These are phyloP conservation scores for Macrophomina pseudophaseolina DNA, from an alignment of 2,329 filamentous ascomycete species.

Conservation along the genomic window DNA sequence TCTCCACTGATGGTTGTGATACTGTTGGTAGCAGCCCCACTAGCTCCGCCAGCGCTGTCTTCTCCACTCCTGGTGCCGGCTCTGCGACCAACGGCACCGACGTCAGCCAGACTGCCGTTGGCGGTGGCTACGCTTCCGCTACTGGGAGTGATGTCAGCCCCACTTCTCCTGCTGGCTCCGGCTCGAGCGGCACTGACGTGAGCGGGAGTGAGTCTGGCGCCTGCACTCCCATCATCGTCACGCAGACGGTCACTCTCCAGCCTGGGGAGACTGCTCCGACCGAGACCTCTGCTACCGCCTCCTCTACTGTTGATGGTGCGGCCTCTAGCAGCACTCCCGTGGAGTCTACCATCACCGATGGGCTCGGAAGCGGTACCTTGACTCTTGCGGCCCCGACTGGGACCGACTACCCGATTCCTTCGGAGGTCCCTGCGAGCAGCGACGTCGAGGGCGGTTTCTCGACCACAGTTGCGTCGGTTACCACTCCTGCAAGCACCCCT, in stretches of 20 bases:
- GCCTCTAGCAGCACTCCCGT: constrained; percentile 7
- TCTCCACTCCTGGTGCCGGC: not conserved
- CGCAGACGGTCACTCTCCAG: constrained; percentile 12
- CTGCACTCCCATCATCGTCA: constrained; percentile 6
- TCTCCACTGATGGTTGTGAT: not conserved
- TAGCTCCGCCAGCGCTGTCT: not conserved
- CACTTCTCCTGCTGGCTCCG: not conserved
- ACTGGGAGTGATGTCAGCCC: not conserved
- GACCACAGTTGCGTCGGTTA: constrained; percentile 2
- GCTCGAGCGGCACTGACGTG: constrained; percentile 5
- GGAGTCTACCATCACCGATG: not conserved
- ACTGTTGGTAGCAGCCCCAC: constrained; percentile 1
- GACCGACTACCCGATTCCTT: constrained; percentile 6
- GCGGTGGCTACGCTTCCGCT: not conserved
- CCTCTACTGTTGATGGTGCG: not conserved
- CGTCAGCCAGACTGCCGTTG: not conserved
- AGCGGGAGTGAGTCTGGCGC: not conserved
- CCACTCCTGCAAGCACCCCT: constrained; percentile 10
- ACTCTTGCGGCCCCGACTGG: constrained; percentile 1
- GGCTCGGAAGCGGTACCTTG: constrained; percentile 11
- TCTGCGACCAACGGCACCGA: not conserved
- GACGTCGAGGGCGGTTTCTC: constrained; percentile 15
- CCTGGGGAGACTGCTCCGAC: constrained; percentile 22
- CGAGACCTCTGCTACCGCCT: not conserved
- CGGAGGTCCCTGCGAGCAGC: constrained; percentile 1